Conservation (phyloP, 495 filamentous ascomycete genomes). For the Cercophora newfieldiana region DNA sequence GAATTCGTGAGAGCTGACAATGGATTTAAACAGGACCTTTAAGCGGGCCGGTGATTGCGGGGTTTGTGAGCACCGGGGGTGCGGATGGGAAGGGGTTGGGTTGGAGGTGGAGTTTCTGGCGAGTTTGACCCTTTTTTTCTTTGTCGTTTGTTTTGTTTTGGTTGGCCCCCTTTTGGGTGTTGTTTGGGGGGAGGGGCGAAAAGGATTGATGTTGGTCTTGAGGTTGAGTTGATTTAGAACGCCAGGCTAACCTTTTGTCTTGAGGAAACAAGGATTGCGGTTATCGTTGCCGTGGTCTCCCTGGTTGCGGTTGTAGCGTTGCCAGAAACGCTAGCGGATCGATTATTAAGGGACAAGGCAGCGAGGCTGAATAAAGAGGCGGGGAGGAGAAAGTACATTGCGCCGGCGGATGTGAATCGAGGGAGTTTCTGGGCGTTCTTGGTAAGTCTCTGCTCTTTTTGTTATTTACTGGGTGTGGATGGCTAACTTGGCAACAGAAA, state of each 20-base stretch:
- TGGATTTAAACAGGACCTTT: too few species aligned
- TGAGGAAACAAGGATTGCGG: constrained; percentile 29
- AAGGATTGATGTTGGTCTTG: not conserved
- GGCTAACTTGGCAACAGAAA: constrained; percentile 20
- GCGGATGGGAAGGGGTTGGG: constrained; percentile 8
- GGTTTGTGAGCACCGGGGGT: constrained; percentile 29
- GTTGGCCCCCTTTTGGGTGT: not conserved
- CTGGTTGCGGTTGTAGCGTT: constrained; percentile 30
- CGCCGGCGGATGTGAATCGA: constrained; percentile 23
- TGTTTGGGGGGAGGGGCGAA: not conserved
- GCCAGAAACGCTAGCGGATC: constrained; percentile 54
- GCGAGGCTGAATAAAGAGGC: constrained; percentile 45
- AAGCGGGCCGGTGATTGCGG: constrained; percentile 50
- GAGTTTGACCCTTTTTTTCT: constrained; percentile 20
- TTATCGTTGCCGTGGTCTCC: constrained; percentile 47
- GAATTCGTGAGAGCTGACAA: too few species aligned
- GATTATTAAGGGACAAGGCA: constrained; percentile 50
- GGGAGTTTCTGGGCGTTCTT: constrained; percentile 22
- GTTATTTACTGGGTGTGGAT: not conserved
- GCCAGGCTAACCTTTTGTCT: too few species aligned
- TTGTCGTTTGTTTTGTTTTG: not conserved
- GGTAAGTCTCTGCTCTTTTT: constrained; percentile 18
- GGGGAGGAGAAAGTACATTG: constrained; percentile 15
- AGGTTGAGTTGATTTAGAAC: not conserved
- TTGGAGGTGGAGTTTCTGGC: constrained; percentile 60